Evolutionary conservation across 352 stramenopile species (phyloP).

Genomic region (Phytophthora sojae): DNA sequence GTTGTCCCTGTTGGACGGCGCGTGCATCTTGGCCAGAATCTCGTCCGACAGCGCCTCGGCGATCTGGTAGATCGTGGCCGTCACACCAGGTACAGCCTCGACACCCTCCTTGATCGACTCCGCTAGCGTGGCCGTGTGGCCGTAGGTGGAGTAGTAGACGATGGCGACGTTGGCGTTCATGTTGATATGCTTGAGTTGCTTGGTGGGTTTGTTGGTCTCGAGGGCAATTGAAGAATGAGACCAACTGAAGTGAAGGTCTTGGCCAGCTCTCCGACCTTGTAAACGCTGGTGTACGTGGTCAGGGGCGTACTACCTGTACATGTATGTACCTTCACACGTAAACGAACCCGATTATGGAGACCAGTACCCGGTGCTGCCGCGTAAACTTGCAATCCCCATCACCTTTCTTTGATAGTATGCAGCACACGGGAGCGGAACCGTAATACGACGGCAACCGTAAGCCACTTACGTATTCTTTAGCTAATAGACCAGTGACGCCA

Average conservation of each 20-base stretch:
- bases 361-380: too few relatives aligned
- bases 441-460: too few relatives aligned
- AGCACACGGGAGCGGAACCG: too few relatives aligned
- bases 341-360: too few relatives aligned
- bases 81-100: conserved; percentile 16
- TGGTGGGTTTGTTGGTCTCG: background rate
- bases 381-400: too few relatives aligned
- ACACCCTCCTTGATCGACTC: conserved; percentile 17
- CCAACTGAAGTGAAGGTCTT: background rate
- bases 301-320: too few relatives aligned
- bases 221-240: conserved; percentile 6
- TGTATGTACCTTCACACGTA: too few relatives aligned
- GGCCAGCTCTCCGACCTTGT: background rate
- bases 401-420: too few relatives aligned
- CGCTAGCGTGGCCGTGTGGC: conserved; percentile 12
- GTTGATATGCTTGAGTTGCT: background rate
- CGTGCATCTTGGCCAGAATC: conserved; percentile 22
- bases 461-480: too few relatives aligned
- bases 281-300: background rate
- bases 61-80: conserved; percentile 19
- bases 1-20: conserved; percentile 13
- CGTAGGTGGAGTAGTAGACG: conserved; percentile 30
- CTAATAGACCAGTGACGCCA: too few relatives aligned
- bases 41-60: conserved; percentile 19
- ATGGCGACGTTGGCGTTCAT: conserved; percentile 25